Conservation (phyloP, 129 eudicot species). For the carrot (Daucus carota) region DH1_v3.0 NC_030384.2:40350001-40350500, state of each 20-base stretch:
- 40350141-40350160: conserved; percentile 10
- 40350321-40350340: conserved; percentile 2
- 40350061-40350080: conserved; percentile 9
- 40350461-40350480: too few relatives aligned
- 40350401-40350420: neutral
- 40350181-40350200: neutral
- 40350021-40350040: neutral
- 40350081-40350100: conserved; percentile 4
- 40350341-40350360: conserved; percentile 11
- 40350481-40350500: too few relatives aligned
- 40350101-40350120: neutral
- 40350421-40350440: too few relatives aligned
- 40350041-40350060: neutral
- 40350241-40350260: conserved; percentile 1
- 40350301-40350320: conserved; percentile 8
- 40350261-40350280: conserved; percentile 5
- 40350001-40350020: neutral
- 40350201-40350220: conserved; percentile 8
- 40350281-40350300: conserved; percentile 5
- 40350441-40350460: too few relatives aligned
- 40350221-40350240: conserved; percentile 1
- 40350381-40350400: conserved; percentile 9
- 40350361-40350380: conserved; percentile 8
- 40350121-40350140: conserved; percentile 1
- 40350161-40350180: neutral